These are phyloP conservation scores for Chenopodium quinoa DNA, from an alignment of 148 eudicot species.

Conservation along the genomic window DNA sequence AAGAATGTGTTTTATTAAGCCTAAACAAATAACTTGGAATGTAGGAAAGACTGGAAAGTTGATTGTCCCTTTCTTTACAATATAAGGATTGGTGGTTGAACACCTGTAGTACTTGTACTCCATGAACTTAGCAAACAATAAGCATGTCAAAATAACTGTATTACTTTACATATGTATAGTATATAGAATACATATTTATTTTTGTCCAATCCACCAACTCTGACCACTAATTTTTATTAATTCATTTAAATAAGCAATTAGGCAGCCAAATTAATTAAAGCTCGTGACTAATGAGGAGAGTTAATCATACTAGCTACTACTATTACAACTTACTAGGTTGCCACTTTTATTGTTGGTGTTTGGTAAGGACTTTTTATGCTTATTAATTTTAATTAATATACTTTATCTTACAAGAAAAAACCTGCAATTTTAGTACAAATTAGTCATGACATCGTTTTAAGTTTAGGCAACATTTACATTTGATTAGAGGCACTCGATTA, in stretches of 20 bases:
- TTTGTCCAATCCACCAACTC: slow-evolving; percentile 17
- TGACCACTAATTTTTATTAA: not conserved
- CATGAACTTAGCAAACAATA: not conserved
- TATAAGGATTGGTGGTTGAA: not conserved
- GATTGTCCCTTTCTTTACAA: not conserved
- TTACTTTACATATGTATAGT: not conserved
- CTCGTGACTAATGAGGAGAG: not conserved
- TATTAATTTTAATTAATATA: too few species aligned
- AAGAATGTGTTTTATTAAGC: not conserved
- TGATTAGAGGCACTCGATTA: too few species aligned
- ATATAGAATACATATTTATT: not conserved
- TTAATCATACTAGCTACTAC: not conserved
- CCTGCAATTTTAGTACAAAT: too few species aligned
- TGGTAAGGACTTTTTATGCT: not conserved
- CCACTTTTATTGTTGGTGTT: not conserved
- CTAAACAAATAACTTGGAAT: too few species aligned
- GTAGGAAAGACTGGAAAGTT: too few species aligned
- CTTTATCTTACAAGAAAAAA: too few species aligned
- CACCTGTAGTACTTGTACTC: not conserved
- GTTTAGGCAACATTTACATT: too few species aligned
- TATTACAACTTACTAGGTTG: not conserved
- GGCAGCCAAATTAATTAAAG: not conserved
- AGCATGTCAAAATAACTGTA: not conserved
- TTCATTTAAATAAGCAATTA: not conserved
- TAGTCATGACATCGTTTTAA: too few species aligned